These are phyloP conservation scores for Blastocystis sp. DNA, from an alignment of 352 stramenopile species.

Conservation along the genomic window DNA sequence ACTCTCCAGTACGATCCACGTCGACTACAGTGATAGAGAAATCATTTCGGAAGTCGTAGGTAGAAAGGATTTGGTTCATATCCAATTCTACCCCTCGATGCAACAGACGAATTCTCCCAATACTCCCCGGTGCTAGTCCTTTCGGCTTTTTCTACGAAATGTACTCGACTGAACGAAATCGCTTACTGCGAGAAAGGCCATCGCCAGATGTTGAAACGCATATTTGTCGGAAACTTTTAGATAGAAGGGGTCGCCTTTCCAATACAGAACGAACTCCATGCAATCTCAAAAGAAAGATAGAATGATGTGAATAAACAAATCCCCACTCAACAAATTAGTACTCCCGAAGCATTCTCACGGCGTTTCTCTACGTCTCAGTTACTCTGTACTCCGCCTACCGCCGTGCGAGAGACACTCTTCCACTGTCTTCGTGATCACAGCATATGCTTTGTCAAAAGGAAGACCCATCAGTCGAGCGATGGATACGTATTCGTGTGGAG, in stretches of 20 bases:
- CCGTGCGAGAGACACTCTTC: neutral
- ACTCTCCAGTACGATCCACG: neutral
- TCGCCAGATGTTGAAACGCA: constrained; percentile 27
- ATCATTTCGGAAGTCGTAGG: neutral
- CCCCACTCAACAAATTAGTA: neutral
- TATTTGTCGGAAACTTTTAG: neutral
- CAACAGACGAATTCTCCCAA: neutral
- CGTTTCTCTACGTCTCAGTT: constrained; percentile 8
- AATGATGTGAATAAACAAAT: constrained; percentile 24
- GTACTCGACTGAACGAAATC: neutral
- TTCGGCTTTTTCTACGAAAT: constrained; percentile 32
- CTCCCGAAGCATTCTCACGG: neutral
- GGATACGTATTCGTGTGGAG: constrained; percentile 6
- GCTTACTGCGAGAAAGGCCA: constrained; percentile 19
- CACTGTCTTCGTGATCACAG: neutral
- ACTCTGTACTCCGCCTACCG: neutral
- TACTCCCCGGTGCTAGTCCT: neutral
- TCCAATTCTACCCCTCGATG: constrained; percentile 21
- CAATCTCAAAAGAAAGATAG: neutral
- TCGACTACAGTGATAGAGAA: neutral
- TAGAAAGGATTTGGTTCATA: neutral
- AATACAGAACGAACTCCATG: constrained; percentile 3
- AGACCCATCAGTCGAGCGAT: constrained; percentile 23
- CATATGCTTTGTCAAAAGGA: neutral
- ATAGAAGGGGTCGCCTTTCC: constrained; percentile 10